phyloP scores from a whole-genome alignment of 2,329 filamentous ascomycete genomes.

The Aureobasidium sp. region DNA sequence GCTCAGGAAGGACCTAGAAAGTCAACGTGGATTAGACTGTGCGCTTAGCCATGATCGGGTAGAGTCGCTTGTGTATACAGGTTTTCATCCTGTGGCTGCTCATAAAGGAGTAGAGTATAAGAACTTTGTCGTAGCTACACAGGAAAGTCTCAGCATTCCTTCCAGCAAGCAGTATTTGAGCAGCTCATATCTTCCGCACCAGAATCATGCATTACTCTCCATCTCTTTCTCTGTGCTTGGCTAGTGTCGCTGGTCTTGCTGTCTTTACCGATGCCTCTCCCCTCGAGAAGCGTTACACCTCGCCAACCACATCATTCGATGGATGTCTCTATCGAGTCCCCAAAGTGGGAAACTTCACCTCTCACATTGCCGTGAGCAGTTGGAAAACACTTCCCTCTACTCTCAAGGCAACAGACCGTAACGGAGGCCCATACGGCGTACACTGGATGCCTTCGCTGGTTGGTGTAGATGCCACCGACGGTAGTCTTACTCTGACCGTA shows the following conservation, averaged over 20 bases:
- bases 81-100: background rate
- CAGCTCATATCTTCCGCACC: background rate
- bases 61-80: background rate
- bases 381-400: background rate
- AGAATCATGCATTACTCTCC: background rate
- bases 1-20: no score
- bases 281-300: background rate
- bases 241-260: background rate
- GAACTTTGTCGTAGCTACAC: background rate
- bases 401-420: conserved; percentile 1
- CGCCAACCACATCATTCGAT: background rate
- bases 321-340: background rate
- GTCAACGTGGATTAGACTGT: background rate
- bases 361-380: background rate
- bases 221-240: background rate
- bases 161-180: background rate
- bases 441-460: background rate
- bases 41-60: background rate
- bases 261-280: background rate
- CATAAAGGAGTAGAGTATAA: background rate
- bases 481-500: background rate
- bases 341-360: background rate
- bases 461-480: background rate
- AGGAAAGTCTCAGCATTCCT: background rate
- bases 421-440: background rate